Evolutionary conservation across 306 rosid genomes (phyloP).

Genomic region (Hippophae gyantsensis): DNA sequence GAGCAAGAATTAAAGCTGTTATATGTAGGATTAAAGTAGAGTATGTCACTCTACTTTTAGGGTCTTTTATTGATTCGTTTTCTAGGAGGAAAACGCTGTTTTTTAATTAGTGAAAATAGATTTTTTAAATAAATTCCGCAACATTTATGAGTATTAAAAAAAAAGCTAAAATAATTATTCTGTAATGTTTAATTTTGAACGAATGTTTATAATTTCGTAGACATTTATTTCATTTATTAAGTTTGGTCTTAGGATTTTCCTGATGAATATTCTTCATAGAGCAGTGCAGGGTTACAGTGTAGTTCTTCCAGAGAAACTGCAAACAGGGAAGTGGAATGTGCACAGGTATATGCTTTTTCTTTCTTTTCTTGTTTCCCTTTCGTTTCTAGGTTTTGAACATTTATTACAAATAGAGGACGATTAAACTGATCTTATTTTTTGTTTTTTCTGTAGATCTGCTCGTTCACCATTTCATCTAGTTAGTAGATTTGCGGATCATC

Average conservation of each 20-base stretch:
- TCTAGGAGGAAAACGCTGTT: too few species aligned
- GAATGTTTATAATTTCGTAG: not conserved
- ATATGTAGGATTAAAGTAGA: not conserved
- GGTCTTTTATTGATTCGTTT: too few species aligned
- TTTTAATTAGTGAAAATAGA: too few species aligned
- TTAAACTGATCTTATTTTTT: conserved; percentile 4
- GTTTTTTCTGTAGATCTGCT: conserved; percentile 40
- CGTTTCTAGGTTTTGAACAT: not conserved
- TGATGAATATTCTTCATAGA: conserved; percentile 23
- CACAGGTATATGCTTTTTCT: conserved; percentile 41
- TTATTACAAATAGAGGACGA: not conserved
- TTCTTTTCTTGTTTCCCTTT: not conserved
- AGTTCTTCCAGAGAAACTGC: conserved; percentile 81
- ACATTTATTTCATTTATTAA: not conserved
- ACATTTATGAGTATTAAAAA: not conserved
- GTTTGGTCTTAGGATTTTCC: not conserved
- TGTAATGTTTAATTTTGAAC: not conserved
- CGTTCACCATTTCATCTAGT: conserved; percentile 61
- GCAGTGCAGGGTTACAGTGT: conserved; percentile 74
- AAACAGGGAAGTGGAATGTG: conserved; percentile 85
- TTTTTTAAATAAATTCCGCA: not conserved
- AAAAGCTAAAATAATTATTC: not conserved
- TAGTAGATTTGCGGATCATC: conserved; percentile 57
- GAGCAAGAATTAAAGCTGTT: not conserved
- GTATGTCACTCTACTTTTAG: too few species aligned